Conservation (phyloP, 1,139 yeast species). For the Kodamaea sp. region DNA sequence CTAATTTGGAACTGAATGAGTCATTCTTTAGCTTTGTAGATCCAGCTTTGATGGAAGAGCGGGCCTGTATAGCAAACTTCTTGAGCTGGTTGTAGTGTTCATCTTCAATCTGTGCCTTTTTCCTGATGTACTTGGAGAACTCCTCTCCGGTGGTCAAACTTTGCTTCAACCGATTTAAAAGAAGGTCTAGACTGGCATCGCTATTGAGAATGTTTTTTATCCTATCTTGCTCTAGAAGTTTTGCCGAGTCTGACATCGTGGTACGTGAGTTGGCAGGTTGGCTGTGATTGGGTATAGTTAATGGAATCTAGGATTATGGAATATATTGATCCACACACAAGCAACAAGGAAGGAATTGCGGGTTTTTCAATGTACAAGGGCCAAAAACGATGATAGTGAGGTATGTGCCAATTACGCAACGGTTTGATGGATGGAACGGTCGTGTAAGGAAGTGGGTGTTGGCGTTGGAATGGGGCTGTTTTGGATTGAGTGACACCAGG, state of each 20-base stretch:
- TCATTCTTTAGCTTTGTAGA: conserved; percentile 57
- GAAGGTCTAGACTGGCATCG: conserved; percentile 57
- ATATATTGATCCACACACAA: too few species aligned
- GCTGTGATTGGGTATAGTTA: not conserved
- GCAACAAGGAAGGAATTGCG: too few species aligned
- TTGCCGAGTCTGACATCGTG: conserved; percentile 18
- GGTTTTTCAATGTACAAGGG: too few species aligned
- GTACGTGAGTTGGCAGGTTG: not conserved
- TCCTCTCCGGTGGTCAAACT: conserved; percentile 83
- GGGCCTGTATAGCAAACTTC: conserved; percentile 60
- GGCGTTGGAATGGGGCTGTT: too few species aligned
- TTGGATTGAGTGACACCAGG: too few species aligned
- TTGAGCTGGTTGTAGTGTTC: conserved; percentile 75
- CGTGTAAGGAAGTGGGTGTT: too few species aligned
- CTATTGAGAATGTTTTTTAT: conserved; percentile 35
- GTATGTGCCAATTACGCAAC: too few species aligned
- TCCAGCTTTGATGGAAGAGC: conserved; percentile 50
- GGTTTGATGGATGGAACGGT: too few species aligned
- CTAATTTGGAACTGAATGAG: conserved; percentile 66
- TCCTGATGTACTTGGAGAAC: conserved; percentile 73
- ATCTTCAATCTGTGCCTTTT: conserved; percentile 76
- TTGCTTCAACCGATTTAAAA: conserved; percentile 74
- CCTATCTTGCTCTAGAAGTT: conserved; percentile 29
- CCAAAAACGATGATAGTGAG: too few species aligned
- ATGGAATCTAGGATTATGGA: too few species aligned